Percentiles rank a stretch among this genome's conserved stretches.
These are phyloP conservation scores for Paracamarosporium sp. DNA, from an alignment of 2,329 filamentous ascomycete species.

Conservation along the genomic window DNA sequence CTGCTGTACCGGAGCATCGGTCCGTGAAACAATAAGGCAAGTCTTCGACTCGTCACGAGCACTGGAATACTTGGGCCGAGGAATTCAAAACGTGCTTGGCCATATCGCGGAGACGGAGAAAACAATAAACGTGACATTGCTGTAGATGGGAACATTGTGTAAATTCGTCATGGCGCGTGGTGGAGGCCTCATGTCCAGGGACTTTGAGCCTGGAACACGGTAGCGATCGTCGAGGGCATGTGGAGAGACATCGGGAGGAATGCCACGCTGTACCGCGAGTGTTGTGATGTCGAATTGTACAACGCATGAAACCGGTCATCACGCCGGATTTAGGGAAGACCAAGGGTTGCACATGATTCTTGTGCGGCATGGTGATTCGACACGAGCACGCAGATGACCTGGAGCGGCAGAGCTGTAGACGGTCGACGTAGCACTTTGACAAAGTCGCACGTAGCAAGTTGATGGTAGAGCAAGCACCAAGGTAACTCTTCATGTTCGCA, in stretches of 20 bases:
- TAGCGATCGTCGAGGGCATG: constrained; percentile 15
- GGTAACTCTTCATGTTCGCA: constrained; percentile 14
- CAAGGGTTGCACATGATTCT: constrained; percentile 45
- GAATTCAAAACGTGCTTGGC: not conserved
- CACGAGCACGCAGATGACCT: constrained; percentile 42
- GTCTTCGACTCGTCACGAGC: constrained; percentile 22
- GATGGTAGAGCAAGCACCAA: constrained; percentile 13
- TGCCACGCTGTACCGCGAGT: constrained; percentile 17
- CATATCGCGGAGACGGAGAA: not conserved
- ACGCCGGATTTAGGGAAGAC: constrained; percentile 35
- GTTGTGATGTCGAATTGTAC: constrained; percentile 42
- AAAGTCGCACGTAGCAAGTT: constrained; percentile 16
- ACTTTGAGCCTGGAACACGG: constrained; percentile 12
- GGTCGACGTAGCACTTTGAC: constrained; percentile 35
- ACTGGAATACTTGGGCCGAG: not conserved
- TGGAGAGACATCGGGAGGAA: constrained; percentile 9
- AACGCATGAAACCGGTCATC: constrained; percentile 49
- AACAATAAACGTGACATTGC: not conserved
- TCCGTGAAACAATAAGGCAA: constrained; percentile 26
- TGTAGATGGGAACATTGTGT: not conserved
- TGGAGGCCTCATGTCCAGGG: constrained; percentile 5
- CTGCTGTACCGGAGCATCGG: constrained; percentile 30
- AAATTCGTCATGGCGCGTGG: not conserved
- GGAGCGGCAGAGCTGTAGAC: constrained; percentile 34
- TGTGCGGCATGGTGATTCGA: constrained; percentile 43